These are phyloP conservation scores for Thraustochytrium sp. DNA, from an alignment of 352 stramenopile genomes.

Conservation along the genomic window DNA sequence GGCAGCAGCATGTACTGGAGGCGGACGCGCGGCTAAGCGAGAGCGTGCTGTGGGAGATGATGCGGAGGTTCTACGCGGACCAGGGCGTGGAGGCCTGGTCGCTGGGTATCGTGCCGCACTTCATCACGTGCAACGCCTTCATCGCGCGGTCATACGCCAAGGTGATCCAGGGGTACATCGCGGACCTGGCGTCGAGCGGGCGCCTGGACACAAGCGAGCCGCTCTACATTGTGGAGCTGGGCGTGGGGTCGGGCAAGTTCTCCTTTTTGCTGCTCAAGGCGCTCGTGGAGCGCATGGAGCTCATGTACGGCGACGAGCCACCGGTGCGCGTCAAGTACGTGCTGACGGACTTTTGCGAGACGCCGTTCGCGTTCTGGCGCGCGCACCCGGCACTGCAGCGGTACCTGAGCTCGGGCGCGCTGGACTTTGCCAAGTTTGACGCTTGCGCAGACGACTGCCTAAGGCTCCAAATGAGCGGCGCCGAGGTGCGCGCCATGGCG, in stretches of 20 bases:
- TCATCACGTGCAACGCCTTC: conserved; percentile 49
- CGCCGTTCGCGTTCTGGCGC: conserved; percentile 45
- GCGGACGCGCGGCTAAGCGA: background rate
- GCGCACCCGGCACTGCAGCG: conserved; percentile 44
- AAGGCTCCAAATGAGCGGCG: conserved; percentile 31
- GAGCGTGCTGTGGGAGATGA: conserved; percentile 44
- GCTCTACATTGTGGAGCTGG: conserved; percentile 55
- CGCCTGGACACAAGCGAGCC: conserved; percentile 36
- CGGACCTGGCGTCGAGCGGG: background rate
- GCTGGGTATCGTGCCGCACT: conserved; percentile 47
- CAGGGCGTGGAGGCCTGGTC: conserved; percentile 44
- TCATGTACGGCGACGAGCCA: conserved; percentile 37
- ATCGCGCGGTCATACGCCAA: conserved; percentile 50
- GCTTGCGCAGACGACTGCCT: conserved; percentile 36
- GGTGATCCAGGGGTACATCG: conserved; percentile 41
- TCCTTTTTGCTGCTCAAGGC: conserved; percentile 53
- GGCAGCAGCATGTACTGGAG: background rate
- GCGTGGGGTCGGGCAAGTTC: conserved; percentile 51
- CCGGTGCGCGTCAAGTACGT: conserved; percentile 49
- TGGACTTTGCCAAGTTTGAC: conserved; percentile 53
- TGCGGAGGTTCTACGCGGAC: conserved; percentile 43
- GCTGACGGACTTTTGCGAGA: conserved; percentile 49
- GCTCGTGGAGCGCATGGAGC: conserved; percentile 48
- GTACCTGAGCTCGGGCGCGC: conserved; percentile 43
- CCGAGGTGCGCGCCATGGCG: conserved; percentile 36